Evolutionary conservation across 2,329 filamentous ascomycete species (phyloP).

Genomic region (Lachnellula suecica): DNA sequence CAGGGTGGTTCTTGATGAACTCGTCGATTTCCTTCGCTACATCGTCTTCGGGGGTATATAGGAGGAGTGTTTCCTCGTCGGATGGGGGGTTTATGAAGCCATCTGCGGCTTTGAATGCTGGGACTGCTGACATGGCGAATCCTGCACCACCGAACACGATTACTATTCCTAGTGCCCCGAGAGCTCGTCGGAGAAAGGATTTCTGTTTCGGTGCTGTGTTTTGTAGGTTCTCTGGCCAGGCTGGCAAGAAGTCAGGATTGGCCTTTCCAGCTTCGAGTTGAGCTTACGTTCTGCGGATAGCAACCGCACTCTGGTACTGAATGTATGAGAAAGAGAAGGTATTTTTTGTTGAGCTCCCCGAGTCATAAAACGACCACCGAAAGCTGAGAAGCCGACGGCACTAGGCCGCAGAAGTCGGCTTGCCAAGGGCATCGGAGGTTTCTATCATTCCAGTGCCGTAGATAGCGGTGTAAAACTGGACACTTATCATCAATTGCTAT

Average conservation of each 20-base stretch:
- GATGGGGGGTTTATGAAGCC: constrained; percentile 54
- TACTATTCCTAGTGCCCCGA: constrained; percentile 46
- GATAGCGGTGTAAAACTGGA: neutral
- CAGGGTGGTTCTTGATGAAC: constrained; percentile 71
- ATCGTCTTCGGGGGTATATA: constrained; percentile 61
- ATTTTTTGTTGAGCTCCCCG: constrained; percentile 2
- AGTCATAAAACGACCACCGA: neutral
- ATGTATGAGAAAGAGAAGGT: constrained; percentile 5
- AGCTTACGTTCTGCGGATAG: constrained; percentile 6
- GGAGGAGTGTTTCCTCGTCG: constrained; percentile 70
- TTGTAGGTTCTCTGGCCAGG: constrained; percentile 7
- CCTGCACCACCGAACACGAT: constrained; percentile 49
- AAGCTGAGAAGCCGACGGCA: constrained; percentile 2
- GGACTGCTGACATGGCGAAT: constrained; percentile 56
- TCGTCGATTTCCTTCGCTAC: constrained; percentile 61
- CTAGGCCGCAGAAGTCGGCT: constrained; percentile 6
- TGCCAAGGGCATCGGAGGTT: constrained; percentile 8
- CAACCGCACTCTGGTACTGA: constrained; percentile 6
- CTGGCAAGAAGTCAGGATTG: constrained; percentile 6
- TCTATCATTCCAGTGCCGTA: neutral
- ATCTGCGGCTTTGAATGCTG: constrained; percentile 48
- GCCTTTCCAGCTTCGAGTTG: neutral
- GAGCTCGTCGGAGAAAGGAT: constrained; percentile 43
- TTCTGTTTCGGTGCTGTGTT: constrained; percentile 24
- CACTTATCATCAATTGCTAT: neutral